phyloP scores from a whole-genome alignment of 352 stramenopile species.

The Globisporangium radiosum region DNA sequence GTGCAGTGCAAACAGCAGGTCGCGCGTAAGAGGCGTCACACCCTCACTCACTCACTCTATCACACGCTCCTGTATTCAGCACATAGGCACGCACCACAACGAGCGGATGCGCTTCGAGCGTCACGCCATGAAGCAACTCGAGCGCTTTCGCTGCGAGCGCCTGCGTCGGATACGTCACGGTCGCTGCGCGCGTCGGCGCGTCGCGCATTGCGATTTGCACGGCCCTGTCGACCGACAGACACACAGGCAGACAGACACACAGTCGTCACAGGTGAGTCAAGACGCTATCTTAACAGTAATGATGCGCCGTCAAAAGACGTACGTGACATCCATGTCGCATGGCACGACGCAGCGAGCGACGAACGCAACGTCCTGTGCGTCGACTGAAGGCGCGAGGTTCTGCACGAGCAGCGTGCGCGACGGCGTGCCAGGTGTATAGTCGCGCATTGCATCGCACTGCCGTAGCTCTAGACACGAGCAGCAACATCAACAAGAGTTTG shows the following conservation, averaged over 20 bases:
- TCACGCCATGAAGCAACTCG: constrained; percentile 38
- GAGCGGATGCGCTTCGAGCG: constrained; percentile 34
- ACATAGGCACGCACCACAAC: constrained; percentile 34
- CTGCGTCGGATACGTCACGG: constrained; percentile 21
- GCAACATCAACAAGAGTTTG: too few relatives aligned
- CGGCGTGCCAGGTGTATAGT: constrained; percentile 26
- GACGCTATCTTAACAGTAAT: neutral
- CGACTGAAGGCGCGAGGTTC: constrained; percentile 37
- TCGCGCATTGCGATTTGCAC: constrained; percentile 11
- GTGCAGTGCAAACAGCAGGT: neutral
- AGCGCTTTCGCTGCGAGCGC: constrained; percentile 32
- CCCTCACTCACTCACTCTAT: too few relatives aligned
- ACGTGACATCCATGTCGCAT: constrained; percentile 26
- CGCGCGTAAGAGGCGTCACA: too few relatives aligned
- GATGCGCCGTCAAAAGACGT: neutral
- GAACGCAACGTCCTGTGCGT: constrained; percentile 46
- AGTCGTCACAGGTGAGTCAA: neutral
- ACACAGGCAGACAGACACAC: neutral
- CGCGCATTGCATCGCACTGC: constrained; percentile 26
- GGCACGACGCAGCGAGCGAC: constrained; percentile 57
- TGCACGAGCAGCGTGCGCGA: constrained; percentile 25
- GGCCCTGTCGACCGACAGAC: neutral
- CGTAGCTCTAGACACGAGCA: constrained; percentile 17
- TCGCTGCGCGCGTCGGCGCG: constrained; percentile 4
- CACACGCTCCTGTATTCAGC: too few relatives aligned